Base-by-base conservation (phyloP, 768 basidiomycete genomes). In the Hydnum rufescens region DNA sequence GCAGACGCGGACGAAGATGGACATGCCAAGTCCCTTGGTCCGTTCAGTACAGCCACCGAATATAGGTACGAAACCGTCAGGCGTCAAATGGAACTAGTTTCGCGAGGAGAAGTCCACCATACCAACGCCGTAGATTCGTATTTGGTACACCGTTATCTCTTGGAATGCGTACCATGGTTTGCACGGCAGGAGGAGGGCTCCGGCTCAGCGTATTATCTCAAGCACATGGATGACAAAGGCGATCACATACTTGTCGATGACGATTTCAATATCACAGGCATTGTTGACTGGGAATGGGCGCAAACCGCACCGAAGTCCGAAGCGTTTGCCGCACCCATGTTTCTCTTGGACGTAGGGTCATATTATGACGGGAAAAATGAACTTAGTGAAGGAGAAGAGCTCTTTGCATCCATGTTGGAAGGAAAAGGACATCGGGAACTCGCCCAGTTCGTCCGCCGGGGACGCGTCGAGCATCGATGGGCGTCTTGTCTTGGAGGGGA, bases 231-330 rank as follows among this genome's bases (percentile, higher is more conserved):
- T 23, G 55, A 58, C 22, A 59, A 57, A 34, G 62, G 59, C 13
- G 62, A 59, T 55, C 61, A 65, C 32, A 55, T 61, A n/a, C 52
- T 65, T 32, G 54, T 62, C 29, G 57, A 63, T 42, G 53, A 59
- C n/a, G 52, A 58, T 5, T 53, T 57, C 43, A 44, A 60, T 19
- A 58, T 63, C 31, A 49, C 55, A 3, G 57, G 59, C 6, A 57
- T 63, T 42, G 61, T 66, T 34, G 61, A 66, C 49, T 65, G 65
- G 65, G 65, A 65, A 52, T 63, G 58, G 58, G 36, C 36, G 19
- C 36, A 39, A 39, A 39, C 36, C 19, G 36, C 19, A 19, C 36
- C 36, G 8, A 39, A 39, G 36, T 8, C 36, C 19, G 36, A 39
- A 39, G 36, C 36, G 8, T 39, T 39, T 39, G 36, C 36, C 8